phyloP scores from a whole-genome alignment of 306 rosid genomes.

The barrel medic (Medicago truncatula) region DNA sequence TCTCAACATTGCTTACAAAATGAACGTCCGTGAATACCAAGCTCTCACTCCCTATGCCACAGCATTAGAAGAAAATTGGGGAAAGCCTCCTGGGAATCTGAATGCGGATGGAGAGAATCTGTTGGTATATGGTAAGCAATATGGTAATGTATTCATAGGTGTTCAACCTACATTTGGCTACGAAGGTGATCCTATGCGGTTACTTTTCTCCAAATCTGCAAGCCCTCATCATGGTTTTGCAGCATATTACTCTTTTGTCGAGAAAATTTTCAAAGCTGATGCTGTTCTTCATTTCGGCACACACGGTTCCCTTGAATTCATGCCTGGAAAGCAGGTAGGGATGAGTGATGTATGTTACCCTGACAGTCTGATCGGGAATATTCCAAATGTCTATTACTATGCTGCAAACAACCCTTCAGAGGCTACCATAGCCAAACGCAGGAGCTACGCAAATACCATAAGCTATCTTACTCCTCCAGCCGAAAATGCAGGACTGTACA shows the following conservation, averaged over 20 bases:
- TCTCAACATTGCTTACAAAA: constrained; percentile 89
- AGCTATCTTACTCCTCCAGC: constrained; percentile 99
- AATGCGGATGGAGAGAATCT: constrained; percentile 97
- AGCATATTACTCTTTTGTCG: constrained; percentile 89
- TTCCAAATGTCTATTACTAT: constrained; percentile 92
- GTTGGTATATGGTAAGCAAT: constrained; percentile 89
- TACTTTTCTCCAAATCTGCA: constrained; percentile 97
- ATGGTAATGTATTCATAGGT: constrained; percentile 90
- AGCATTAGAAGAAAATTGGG: constrained; percentile 96
- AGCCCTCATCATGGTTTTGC: constrained; percentile 99
- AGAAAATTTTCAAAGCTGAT: constrained; percentile 93
- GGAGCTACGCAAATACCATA: constrained; percentile 97
- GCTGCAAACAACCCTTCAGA: constrained; percentile 98
- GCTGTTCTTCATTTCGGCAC: constrained; percentile 97
- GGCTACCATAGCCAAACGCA: constrained; percentile 97
- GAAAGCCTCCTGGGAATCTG: constrained; percentile 94
- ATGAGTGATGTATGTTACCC: constrained; percentile 99
- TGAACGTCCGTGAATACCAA: constrained; percentile 90
- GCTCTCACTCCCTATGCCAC: constrained; percentile 77
- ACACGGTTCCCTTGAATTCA: constrained; percentile 97
- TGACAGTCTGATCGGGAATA: constrained; percentile 91
- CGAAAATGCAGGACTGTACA: constrained; percentile 98
- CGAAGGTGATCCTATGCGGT: constrained; percentile 98
- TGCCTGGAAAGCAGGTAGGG: constrained; percentile 99
- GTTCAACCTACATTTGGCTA: constrained; percentile 98